Conservation (phyloP, 352 stramenopile species). For the Phytopythium montanum region DNA sequence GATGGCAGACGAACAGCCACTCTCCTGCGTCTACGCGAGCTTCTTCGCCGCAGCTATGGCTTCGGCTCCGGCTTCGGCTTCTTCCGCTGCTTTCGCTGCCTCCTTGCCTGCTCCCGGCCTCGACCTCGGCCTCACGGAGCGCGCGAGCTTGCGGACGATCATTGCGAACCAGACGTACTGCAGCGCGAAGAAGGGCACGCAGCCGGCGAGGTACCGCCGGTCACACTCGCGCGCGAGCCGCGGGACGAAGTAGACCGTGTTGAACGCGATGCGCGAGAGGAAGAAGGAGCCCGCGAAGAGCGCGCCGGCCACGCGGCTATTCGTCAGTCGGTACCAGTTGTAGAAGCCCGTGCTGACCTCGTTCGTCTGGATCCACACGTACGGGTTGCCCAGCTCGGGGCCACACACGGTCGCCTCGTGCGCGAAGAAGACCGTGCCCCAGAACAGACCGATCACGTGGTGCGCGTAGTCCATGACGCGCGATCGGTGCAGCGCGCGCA, state of each 20-base stretch:
- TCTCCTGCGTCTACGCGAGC: conserved; percentile 1
- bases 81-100: neutral
- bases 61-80: neutral
- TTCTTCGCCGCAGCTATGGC: conserved; percentile 5
- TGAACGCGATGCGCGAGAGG: conserved; percentile 63
- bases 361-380: conserved; percentile 85
- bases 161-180: conserved; percentile 79
- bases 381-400: conserved; percentile 51
- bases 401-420: conserved; percentile 56
- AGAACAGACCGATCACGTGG: conserved; percentile 63
- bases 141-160: conserved; percentile 53
- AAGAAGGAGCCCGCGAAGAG: conserved; percentile 68
- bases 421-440: conserved; percentile 54
- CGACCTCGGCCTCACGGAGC: neutral
- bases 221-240: conserved; percentile 39
- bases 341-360: conserved; percentile 80
- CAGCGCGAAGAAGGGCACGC: conserved; percentile 61
- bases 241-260: conserved; percentile 62
- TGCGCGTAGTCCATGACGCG: conserved; percentile 71
- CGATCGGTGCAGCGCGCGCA: conserved; percentile 35
- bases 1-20: conserved; percentile 1
- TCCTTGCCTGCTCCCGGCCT: neutral
- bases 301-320: conserved; percentile 44
- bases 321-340: conserved; percentile 75
- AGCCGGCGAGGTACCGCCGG: conserved; percentile 45